Percentiles rank a stretch among this genome's conserved stretches.
phyloP scores from a whole-genome alignment of 2,329 filamentous ascomycete genomes.

The Coniella vitis region DNA sequence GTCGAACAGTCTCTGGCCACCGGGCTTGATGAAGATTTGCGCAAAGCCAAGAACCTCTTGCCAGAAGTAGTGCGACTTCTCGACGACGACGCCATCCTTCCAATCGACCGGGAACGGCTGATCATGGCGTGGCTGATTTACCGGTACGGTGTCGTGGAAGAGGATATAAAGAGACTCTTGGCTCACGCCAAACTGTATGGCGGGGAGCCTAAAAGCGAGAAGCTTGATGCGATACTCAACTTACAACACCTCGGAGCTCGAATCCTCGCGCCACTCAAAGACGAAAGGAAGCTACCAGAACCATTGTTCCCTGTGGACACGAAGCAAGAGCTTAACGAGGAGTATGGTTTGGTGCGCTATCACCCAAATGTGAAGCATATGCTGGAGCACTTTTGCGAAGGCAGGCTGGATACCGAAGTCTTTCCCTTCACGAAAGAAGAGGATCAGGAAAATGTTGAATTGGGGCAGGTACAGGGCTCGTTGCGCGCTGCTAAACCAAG shows the following conservation, averaged over 20 bases:
- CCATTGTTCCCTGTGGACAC: constrained; percentile 69
- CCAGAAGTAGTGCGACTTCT: constrained; percentile 81
- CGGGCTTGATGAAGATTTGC: constrained; percentile 85
- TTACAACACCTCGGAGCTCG: constrained; percentile 76
- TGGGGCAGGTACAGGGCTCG: constrained; percentile 59
- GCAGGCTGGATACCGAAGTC: constrained; percentile 55
- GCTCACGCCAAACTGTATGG: constrained; percentile 76
- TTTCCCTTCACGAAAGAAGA: constrained; percentile 67
- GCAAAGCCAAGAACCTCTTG: constrained; percentile 82
- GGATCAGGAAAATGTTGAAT: constrained; percentile 54
- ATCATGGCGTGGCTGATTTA: constrained; percentile 82
- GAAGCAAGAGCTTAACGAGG: constrained; percentile 54
- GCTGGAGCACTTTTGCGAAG: constrained; percentile 66
- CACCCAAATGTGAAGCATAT: constrained; percentile 76
- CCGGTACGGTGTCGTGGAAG: constrained; percentile 73
- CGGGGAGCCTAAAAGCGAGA: constrained; percentile 36
- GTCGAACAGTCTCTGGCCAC: constrained; percentile 89
- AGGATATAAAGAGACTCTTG: constrained; percentile 79
- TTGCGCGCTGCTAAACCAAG: constrained; percentile 88
- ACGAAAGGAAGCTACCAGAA: constrained; percentile 56
- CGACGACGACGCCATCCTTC: constrained; percentile 70
- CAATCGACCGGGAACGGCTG: constrained; percentile 72
- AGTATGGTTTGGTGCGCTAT: constrained; percentile 81
- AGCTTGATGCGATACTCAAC: constrained; percentile 54
- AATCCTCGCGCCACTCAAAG: constrained; percentile 64